These are phyloP conservation scores for Hemisphaericaspora lyxosophila DNA, from an alignment of 1,139 yeast genomes.

Conservation along the genomic window DNA sequence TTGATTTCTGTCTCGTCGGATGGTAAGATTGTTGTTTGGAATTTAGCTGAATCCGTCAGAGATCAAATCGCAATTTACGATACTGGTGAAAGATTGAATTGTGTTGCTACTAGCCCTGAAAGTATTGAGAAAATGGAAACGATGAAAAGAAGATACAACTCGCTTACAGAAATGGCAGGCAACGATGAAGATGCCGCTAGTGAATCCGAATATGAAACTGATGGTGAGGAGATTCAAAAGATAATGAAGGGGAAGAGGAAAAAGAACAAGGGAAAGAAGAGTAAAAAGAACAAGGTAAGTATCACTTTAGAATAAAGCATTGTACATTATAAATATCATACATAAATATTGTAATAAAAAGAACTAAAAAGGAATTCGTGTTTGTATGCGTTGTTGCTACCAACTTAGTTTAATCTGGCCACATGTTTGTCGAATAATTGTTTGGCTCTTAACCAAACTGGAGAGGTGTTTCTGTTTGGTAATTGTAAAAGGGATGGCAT, in stretches of 20 bases:
- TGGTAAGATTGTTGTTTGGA: slow-evolving; percentile 92
- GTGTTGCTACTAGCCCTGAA: slow-evolving; percentile 79
- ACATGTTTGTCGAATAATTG: slow-evolving; percentile 81
- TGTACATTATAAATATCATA: slow-evolving; percentile 2
- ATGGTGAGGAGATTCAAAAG: slow-evolving; percentile 54
- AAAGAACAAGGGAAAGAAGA: slow-evolving; percentile 41
- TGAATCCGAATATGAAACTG: slow-evolving; percentile 68
- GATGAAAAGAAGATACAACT: slow-evolving; percentile 63
- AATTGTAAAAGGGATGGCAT: slow-evolving; percentile 84
- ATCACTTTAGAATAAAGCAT: slow-evolving; percentile 53
- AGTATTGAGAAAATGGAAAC: slow-evolving; percentile 69
- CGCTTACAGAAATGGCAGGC: slow-evolving; percentile 28
- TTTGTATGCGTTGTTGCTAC: no score
- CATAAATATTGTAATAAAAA: slow-evolving; percentile 5
- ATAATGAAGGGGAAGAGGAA: slow-evolving; percentile 43
- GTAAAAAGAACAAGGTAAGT: slow-evolving; percentile 43
- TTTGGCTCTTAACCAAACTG: slow-evolving; percentile 91
- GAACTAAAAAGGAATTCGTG: slow-evolving; percentile 2
- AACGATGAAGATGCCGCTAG: slow-evolving; percentile 32
- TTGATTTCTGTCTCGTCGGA: slow-evolving; percentile 87
- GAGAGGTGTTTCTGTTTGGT: slow-evolving; percentile 76
- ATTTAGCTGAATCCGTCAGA: slow-evolving; percentile 45
- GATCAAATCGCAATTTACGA: slow-evolving; percentile 90
- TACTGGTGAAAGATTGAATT: slow-evolving; percentile 90
- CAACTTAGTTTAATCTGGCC: slow-evolving; percentile 44